Evolutionary conservation across 2,329 filamentous ascomycete genomes (phyloP), one percentile per base, ranked within the genome.

Genomic region (Stemphylium beticola): DNA sequence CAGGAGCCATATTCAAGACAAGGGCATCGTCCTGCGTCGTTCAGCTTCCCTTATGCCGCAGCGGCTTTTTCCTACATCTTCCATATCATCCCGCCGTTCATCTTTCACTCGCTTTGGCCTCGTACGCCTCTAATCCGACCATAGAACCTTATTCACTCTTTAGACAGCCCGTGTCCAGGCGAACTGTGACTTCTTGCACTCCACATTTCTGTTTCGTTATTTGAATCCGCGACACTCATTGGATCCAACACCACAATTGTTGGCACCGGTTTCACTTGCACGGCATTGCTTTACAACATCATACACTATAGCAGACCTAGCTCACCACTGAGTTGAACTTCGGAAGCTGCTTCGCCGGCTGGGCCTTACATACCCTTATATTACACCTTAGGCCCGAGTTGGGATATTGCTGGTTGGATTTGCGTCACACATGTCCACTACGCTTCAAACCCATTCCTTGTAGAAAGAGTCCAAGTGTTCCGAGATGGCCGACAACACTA

Each of bases 1-100:
- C 63, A 69, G 66, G 54, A 62, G 57, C 63, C 55, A 58, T 58
- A 53, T 59, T 66, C 58, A 60, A 61, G 65, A 59, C 61, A 59
- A 57, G 62, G 61, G 49, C 59, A 39, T 58, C 57, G 56, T 60
- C 58, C 60, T 63, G 60, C 55, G 53, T 51, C 54, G 57, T 66
- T 60, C 59, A 61, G 60, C 59, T 55, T 50, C 55, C 45, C 62
- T 59, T 61, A 62, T 66, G 62, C 65, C 63, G 59, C 65, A 68
- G 58, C 62, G 60, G 53, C 54, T 58, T 62, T 52, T 55, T 55
- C 62, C 70, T 69, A 71, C 55, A 51, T 61, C 62, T 57, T 45
- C 54, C 51, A 51, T 54, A 60, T 60, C 57, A 52, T 65, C 66
- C 70, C 67, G 60, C 60, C 57, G 44, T 55, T 62, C 57, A 31